Percentiles rank a stretch among this genome's conserved stretches.
Conservation (phyloP, 2,329 filamentous ascomycete species). For the Penicillium thymicola region DNA sequence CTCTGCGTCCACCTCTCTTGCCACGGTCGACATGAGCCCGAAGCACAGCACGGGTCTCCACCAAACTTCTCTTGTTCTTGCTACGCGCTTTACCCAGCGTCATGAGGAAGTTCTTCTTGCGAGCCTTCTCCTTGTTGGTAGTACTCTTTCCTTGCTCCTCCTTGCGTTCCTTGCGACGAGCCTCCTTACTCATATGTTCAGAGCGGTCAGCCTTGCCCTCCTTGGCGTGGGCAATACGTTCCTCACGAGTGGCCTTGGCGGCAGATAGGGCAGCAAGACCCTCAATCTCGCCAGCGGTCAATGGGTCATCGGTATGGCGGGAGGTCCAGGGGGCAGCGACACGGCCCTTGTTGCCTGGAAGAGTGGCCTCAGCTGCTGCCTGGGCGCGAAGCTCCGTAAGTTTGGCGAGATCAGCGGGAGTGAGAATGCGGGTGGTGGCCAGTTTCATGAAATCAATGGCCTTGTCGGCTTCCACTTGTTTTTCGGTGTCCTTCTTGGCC, state of each 20-base stretch:
- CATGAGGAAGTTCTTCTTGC: constrained; percentile 99
- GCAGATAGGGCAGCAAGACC: constrained; percentile 68
- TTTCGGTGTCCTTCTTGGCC: constrained; percentile 30
- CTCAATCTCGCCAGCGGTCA: constrained; percentile 90
- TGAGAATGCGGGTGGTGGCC: constrained; percentile 90
- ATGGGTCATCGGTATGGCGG: constrained; percentile 77
- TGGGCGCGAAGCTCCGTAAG: constrained; percentile 80
- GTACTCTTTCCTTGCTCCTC: constrained; percentile 87
- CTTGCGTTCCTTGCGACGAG: constrained; percentile 83
- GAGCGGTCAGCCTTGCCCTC: constrained; percentile 74
- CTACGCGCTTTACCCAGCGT: constrained; percentile 92
- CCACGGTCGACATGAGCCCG: constrained; percentile 77
- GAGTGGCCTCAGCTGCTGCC: constrained; percentile 64
- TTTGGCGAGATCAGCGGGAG: constrained; percentile 92
- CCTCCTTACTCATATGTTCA: constrained; percentile 82
- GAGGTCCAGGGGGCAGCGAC: constrained; percentile 49
- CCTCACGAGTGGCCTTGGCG: constrained; percentile 83
- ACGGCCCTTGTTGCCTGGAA: constrained; percentile 45
- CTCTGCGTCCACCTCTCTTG: constrained; percentile 78
- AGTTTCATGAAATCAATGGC: constrained; percentile 52
- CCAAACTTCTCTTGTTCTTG: constrained; percentile 92
- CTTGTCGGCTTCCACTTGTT: constrained; percentile 42
- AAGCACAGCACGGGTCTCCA: constrained; percentile 76
- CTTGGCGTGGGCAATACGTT: constrained; percentile 76
- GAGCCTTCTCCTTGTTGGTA: constrained; percentile 93